Evolutionary conservation across 1,284 basidiomycete species (phyloP), one percentile per base, ranked within the genome.

Genomic region (Psilocybe mexicana): DNA sequence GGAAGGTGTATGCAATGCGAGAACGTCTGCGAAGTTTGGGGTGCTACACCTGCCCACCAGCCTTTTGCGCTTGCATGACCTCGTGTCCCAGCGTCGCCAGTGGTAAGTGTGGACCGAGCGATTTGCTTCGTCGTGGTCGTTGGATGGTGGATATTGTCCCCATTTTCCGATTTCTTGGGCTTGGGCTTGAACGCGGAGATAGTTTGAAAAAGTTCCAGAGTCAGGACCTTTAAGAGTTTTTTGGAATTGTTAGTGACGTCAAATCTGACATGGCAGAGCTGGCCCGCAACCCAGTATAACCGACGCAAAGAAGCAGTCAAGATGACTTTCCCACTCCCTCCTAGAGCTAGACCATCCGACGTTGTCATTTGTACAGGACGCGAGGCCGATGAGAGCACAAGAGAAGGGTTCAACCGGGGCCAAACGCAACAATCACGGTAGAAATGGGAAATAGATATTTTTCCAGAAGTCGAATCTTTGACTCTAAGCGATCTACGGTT

Each of bases 371-470:
- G 79, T 43, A 94, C 74, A 2, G 90, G 88, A 44, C 82, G 76
- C 6, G 80, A 72, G 2, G 87, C 79, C 2, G 87, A 81, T 0
- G 86, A 80, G 6, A 97, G 82, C 11, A 88, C 79, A 2, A 77
- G 65, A 4, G 82, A 75, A 0, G 90, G 86, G 61, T 93, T 84
- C 26, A 95, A 75, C 53, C 87, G 87, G 0, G 95, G 94, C 81
- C 89, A 94, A 30, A 97, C 76, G 54, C 90, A 85, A 67, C 94
- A 88, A 40, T 88, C 80, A 2, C 95, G 87, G 73, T 96, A 97
- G 70, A 97, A 96, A 72, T 98, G 95, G 0, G 94, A 91, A 48
- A 97, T 90, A 4, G 92, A 93, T 6, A 86, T 80, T 67, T 82
- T 80, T 44, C 74, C 76, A 26, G 83, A 81, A 42, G 77, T 74